These are phyloP conservation scores for Eimeria necatrix DNA, from an alignment of 169 alveolate species.

Conservation along the genomic window DNA sequence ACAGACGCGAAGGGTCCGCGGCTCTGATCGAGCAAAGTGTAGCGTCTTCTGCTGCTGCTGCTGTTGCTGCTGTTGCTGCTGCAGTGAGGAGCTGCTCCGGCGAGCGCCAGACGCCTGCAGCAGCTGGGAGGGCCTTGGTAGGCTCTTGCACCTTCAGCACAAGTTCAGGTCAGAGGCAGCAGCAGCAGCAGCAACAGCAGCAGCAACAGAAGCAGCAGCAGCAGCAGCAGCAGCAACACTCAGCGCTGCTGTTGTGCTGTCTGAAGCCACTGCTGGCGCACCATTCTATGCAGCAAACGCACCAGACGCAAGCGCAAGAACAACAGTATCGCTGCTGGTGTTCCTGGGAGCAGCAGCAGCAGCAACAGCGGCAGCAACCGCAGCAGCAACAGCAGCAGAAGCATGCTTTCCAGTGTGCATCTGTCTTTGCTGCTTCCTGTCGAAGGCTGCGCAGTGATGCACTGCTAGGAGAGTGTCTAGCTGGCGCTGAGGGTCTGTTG, in stretches of 20 bases:
- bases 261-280: too few species aligned
- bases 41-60: slow-evolving; percentile 29
- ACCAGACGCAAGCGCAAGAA: too few species aligned
- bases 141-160: slow-evolving; percentile 16
- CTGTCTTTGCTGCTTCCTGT: not conserved
- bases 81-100: slow-evolving; percentile 25
- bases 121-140: slow-evolving; percentile 9
- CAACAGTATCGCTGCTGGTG: too few species aligned
- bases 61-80: slow-evolving; percentile 30
- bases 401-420: not conserved
- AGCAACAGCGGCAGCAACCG: not conserved
- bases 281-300: too few species aligned
- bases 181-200: slow-evolving; percentile 1
- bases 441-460: not conserved
- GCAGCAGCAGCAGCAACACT: not conserved
- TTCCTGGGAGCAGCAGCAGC: slow-evolving; percentile 2
- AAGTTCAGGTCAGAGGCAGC: not conserved
- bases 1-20: not conserved
- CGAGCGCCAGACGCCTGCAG: not conserved
- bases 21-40: not conserved
- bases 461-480: not conserved
- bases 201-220: slow-evolving; percentile 9
- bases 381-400: slow-evolving; percentile 23
- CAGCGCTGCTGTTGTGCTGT: not conserved
- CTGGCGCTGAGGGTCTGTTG: not conserved